Conservation (phyloP, 768 basidiomycete species). For the Xerocomellus dryophilus region DNA sequence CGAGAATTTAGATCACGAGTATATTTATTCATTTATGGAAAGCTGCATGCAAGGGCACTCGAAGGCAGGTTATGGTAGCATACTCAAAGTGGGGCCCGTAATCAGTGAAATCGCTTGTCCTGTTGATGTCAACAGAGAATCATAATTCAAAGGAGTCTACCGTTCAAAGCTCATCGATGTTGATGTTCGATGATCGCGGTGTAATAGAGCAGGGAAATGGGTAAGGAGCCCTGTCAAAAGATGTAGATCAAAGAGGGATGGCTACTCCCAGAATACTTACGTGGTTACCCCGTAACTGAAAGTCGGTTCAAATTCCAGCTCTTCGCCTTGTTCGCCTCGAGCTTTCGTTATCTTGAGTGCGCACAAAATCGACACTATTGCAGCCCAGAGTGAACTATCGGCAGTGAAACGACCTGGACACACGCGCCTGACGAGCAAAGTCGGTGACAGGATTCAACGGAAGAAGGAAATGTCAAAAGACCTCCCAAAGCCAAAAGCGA, state of each 20-base stretch:
- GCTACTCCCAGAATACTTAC: constrained; percentile 1
- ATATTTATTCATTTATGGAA: not conserved
- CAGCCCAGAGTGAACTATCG: constrained; percentile 30
- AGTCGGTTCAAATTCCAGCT: constrained; percentile 17
- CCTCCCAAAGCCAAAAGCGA: constrained; percentile 27
- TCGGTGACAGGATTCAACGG: not conserved
- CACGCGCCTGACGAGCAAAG: constrained; percentile 14
- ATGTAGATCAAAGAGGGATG: not conserved
- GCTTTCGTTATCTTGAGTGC: constrained; percentile 27
- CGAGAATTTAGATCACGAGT: constrained; percentile 12
- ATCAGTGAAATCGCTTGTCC: not conserved
- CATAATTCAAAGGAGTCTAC: not conserved
- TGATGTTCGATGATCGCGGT: not conserved
- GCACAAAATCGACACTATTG: constrained; percentile 27
- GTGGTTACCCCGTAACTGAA: constrained; percentile 14
- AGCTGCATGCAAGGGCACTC: not conserved
- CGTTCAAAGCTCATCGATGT: constrained; percentile 1
- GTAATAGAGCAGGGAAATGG: constrained; percentile 15
- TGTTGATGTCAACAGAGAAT: not conserved
- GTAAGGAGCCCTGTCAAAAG: constrained; percentile 6
- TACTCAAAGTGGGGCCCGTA: not conserved
- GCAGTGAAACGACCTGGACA: constrained; percentile 35
- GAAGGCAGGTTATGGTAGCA: not conserved
- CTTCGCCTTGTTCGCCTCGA: constrained; percentile 24
- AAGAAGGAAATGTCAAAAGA: not conserved